Conservation (phyloP, 331 rosid species). For the Rhamnella rubrinervis region DNA sequence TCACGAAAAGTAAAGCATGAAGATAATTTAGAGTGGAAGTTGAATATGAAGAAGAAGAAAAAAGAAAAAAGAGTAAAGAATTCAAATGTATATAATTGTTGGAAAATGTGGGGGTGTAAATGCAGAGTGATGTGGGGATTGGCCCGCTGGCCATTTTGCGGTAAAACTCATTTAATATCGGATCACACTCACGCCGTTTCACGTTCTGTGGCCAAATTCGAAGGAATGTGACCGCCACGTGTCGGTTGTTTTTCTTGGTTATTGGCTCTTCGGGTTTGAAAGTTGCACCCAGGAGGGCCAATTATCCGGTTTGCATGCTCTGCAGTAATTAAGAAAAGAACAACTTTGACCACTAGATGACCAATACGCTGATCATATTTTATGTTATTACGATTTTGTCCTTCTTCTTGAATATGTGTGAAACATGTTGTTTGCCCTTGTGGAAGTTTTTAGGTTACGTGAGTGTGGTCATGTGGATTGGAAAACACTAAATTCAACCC, state of each 20-base stretch:
- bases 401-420: not conserved
- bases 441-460: too few species aligned
- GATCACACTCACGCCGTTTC: conserved; percentile 50
- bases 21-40: too few species aligned
- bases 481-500: not conserved
- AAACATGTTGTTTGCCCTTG: too few species aligned
- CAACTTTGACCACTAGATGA: conserved; percentile 55
- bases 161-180: conserved; percentile 43
- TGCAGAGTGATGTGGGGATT: conserved; percentile 21
- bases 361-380: not conserved
- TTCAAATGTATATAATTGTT: not conserved
- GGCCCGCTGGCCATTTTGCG: conserved; percentile 46
- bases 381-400: conserved; percentile 20
- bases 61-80: too few species aligned
- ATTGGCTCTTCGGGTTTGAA: conserved; percentile 32
- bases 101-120: conserved; percentile 17
- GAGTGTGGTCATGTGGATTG: conserved; percentile 11
- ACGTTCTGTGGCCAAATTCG: conserved; percentile 40
- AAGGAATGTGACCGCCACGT: conserved; percentile 71
- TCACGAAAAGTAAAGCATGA: too few species aligned
- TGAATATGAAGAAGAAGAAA: too few species aligned
- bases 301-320: conserved; percentile 65
- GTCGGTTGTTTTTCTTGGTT: conserved; percentile 27
- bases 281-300: conserved; percentile 54
- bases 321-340: conserved; percentile 38